Base-by-base conservation (phyloP, 2,329 filamentous ascomycete species). In the Talaromyces sp. region DNA sequence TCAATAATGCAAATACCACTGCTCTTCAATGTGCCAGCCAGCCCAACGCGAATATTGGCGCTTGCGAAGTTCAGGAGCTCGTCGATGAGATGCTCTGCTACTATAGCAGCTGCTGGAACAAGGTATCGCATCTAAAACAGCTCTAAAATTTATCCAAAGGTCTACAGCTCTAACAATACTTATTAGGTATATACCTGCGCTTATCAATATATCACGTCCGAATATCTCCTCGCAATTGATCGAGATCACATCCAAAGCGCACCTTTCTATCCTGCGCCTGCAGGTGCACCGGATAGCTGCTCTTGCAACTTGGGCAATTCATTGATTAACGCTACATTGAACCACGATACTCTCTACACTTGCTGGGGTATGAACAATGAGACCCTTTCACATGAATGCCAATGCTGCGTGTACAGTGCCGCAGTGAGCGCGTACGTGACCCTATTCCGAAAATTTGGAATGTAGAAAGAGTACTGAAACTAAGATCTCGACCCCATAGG, bases 81-180 rank as follows among this genome's bases (percentile, higher is more conserved):
- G 50, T 53, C 28, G 50, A 53, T 40, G 35, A 53, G 21, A 53
- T 53, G 50, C 50, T 53, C 17, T 53, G 50, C 13, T 53, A 53
- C 50, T 53, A 53, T 19, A 21, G 50, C 10, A 53, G 50, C 21
- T 53, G 50, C 50, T 53, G 36, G 50, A 53, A 53, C 22, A 53
- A 40, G 50, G 50, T 53, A 46, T 31, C 4, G 17, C 2, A 21
- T n/a, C 33, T 9, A 7, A 13, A 35, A 5, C 33, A 35, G 5
- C 8, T 35, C 10, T 9, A 9, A 31, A 31, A 31, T 31, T 31
- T 9, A 9, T n/a, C n/a, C n/a, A n/a, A n/a, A n/a, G n/a, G n/a
- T n/a, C n/a, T n/a, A n/a, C n/a, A n/a, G n/a, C n/a, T n/a, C n/a
- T n/a, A n/a, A n/a, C n/a, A n/a, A n/a, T n/a, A n/a, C n/a, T n/a